phyloP scores from a whole-genome alignment of 805 yeast genomes.

The Huiozyma naganishii region DNA sequence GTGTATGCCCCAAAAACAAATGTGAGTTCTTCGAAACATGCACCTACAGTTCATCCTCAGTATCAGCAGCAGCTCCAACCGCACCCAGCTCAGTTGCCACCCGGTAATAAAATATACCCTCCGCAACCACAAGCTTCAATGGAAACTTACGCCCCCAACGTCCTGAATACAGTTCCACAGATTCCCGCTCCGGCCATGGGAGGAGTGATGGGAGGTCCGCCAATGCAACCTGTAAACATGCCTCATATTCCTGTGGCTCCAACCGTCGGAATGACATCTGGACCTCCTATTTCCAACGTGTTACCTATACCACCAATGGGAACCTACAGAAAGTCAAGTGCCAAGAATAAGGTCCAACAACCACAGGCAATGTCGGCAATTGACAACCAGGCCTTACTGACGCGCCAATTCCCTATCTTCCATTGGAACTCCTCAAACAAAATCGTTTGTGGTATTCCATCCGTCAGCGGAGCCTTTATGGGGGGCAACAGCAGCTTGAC shows the following conservation, averaged over 20 bases:
- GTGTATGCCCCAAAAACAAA: constrained; percentile 23
- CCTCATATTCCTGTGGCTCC: too few relatives aligned
- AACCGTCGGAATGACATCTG: too few relatives aligned
- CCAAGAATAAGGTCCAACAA: too few relatives aligned
- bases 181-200: too few relatives aligned
- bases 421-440: constrained; percentile 46
- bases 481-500: constrained; percentile 7
- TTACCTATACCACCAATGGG: too few relatives aligned
- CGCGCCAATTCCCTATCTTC: constrained; percentile 68
- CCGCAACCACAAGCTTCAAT: not conserved
- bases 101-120: not conserved
- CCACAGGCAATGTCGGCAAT: constrained; percentile 6
- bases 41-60: constrained; percentile 29
- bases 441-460: constrained; percentile 37
- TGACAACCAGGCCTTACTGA: constrained; percentile 44
- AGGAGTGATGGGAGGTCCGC: too few relatives aligned
- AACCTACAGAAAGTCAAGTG: too few relatives aligned
- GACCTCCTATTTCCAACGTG: too few relatives aligned
- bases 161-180: too few relatives aligned
- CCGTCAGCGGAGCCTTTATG: constrained; percentile 13
- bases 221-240: too few relatives aligned
- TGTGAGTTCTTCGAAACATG: constrained; percentile 28
- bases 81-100: not conserved
- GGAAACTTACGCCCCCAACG: too few relatives aligned
- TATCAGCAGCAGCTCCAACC: constrained; percentile 3